Conservation (phyloP, 805 yeast species). For the Teunomyces stri region DNA sequence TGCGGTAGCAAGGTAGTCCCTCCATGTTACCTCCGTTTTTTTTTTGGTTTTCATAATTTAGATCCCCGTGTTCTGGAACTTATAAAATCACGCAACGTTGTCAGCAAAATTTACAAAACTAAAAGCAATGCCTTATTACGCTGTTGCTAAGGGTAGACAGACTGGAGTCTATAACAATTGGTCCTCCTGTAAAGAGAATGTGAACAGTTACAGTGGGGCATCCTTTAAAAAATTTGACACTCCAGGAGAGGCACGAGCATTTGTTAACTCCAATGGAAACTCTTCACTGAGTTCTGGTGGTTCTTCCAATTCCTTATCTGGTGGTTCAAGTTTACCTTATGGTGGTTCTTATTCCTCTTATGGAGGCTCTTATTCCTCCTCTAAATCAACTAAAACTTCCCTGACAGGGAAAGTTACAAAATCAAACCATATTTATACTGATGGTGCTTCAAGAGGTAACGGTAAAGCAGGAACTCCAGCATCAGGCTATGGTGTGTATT, state of each 20-base stretch:
- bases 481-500: slow-evolving; percentile 79
- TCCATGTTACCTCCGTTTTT: no score
- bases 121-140: slow-evolving; percentile 27
- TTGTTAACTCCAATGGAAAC: neutral
- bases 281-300: neutral
- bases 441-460: slow-evolving; percentile 72
- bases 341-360: neutral
- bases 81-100: no score
- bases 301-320: neutral
- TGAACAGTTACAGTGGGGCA: slow-evolving; percentile 57
- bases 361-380: neutral
- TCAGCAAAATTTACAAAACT: neutral
- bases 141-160: slow-evolving; percentile 35
- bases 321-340: neutral
- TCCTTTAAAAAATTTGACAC: slow-evolving; percentile 54
- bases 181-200: slow-evolving; percentile 54
- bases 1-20: no score
- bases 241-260: slow-evolving; percentile 43
- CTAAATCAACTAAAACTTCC: neutral
- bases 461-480: slow-evolving; percentile 40
- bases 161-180: slow-evolving; percentile 61
- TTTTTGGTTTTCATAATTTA: no score
- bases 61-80: no score
- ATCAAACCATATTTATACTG: slow-evolving; percentile 53
- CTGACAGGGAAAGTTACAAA: neutral